phyloP scores from a whole-genome alignment of 495 filamentous ascomycete genomes.

The Penicillium nucicola region DNA sequence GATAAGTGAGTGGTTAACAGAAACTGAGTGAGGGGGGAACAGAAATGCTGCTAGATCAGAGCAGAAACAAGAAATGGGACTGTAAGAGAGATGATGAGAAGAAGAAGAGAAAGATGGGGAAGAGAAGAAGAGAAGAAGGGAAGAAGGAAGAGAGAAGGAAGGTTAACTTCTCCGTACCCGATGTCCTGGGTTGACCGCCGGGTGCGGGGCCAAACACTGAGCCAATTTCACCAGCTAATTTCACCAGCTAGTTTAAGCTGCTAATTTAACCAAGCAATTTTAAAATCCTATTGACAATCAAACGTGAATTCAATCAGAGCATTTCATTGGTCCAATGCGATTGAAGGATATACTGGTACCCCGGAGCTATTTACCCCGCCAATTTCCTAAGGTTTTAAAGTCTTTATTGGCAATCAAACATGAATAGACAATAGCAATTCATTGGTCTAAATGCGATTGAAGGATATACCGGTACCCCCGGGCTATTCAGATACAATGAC shows the following conservation, averaged over 20 bases:
- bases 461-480: constrained; percentile 3
- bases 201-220: constrained; percentile 5
- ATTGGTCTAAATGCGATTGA: not conserved
- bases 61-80: not conserved
- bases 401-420: too few species aligned
- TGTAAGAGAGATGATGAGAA: not conserved
- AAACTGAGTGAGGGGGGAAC: not conserved
- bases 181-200: constrained; percentile 6
- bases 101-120: not conserved
- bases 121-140: not conserved
- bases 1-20: not conserved
- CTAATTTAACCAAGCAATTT: not conserved
- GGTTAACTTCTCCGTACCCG: not conserved
- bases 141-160: not conserved
- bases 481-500: not conserved
- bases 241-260: too few species aligned
- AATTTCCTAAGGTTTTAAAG: too few species aligned
- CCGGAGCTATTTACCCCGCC: not conserved
- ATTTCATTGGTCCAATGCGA: not conserved
- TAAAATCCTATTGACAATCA: not conserved
- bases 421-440: not conserved
- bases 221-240: not conserved
- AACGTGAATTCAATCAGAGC: not conserved
- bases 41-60: constrained; percentile 8
- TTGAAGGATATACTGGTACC: constrained; percentile 6